A percentile compares a stretch with the other conserved stretches of the same genome.
These are phyloP conservation scores for Mycoemilia scoparia DNA, from an alignment of 192 early-diverging fungal genomes.

Conservation along the genomic window DNA sequence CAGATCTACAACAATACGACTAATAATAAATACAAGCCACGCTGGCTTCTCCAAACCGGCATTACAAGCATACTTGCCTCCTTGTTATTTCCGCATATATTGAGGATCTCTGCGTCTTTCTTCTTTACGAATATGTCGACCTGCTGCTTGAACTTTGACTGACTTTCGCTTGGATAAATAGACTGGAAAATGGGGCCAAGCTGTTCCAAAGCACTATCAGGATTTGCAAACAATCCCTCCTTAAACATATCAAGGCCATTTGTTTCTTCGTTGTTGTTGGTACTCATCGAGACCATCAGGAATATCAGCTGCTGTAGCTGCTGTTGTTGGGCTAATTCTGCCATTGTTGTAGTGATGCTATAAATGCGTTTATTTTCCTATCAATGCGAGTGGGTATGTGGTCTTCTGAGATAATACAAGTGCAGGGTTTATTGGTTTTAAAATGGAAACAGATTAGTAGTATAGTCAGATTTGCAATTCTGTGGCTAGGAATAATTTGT, in stretches of 20 bases:
- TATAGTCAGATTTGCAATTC: neutral
- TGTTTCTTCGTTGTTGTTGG: too few species aligned
- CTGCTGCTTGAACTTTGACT: constrained; percentile 75
- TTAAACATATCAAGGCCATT: too few species aligned
- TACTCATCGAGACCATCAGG: too few species aligned
- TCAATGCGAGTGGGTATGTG: neutral
- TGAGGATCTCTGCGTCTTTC: constrained; percentile 93
- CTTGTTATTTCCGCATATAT: constrained; percentile 90
- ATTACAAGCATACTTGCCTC: constrained; percentile 56
- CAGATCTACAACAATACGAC: too few species aligned
- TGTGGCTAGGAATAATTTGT: neutral
- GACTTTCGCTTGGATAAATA: constrained; percentile 66
- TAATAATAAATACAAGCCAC: neutral
- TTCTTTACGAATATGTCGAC: constrained; percentile 60
- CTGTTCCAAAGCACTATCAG: constrained; percentile 67
- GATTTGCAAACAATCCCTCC: too few species aligned
- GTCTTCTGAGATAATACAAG: neutral
- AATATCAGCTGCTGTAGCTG: neutral
- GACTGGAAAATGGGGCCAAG: constrained; percentile 75
- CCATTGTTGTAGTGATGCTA: neutral
- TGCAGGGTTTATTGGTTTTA: neutral
- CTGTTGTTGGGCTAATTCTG: neutral
- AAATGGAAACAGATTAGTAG: neutral
- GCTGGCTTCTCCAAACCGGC: too few species aligned
- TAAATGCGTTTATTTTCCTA: neutral